Evolutionary conservation across 2,329 filamentous ascomycete species (phyloP).

Genomic region (Fonsecaea nubica): DNA sequence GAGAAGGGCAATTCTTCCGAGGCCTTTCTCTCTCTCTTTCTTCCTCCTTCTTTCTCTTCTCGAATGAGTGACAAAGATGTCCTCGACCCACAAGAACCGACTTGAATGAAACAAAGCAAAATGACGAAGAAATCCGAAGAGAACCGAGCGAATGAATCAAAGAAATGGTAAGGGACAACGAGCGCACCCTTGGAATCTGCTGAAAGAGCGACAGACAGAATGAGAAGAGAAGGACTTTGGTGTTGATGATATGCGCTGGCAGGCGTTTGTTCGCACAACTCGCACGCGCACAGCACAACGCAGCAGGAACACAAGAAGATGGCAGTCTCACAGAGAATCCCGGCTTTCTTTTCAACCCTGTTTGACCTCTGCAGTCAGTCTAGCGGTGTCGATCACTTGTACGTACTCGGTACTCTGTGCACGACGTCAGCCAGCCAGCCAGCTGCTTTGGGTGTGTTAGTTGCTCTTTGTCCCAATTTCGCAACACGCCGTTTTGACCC

Average conservation of each 20-base stretch:
- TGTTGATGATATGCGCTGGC: constrained; percentile 18
- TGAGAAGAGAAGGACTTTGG: constrained; percentile 4
- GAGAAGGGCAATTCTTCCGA: not conserved
- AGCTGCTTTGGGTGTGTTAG: constrained; percentile 5
- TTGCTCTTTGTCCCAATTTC: constrained; percentile 17
- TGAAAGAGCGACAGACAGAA: not conserved
- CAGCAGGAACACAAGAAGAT: constrained; percentile 6
- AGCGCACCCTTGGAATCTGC: not conserved
- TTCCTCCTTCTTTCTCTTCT: constrained; percentile 6
- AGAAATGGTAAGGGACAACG: constrained; percentile 7
- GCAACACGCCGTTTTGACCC: constrained; percentile 7
- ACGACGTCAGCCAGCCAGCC: constrained; percentile 4
- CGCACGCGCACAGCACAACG: constrained; percentile 6
- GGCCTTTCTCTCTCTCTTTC: constrained; percentile 5
- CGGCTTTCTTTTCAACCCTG: constrained; percentile 8
- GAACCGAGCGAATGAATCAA: not conserved
- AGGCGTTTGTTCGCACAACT: constrained; percentile 15
- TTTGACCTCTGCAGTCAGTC: constrained; percentile 5
- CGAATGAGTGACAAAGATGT: constrained; percentile 21
- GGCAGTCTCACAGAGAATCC: constrained; percentile 15
- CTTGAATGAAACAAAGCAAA: constrained; percentile 12
- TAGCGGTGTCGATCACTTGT: constrained; percentile 8
- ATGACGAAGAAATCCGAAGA: not conserved
- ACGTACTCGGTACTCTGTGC: constrained; percentile 13
- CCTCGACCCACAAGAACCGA: constrained; percentile 3